Percentiles rank a stretch among this genome's conserved stretches.
Evolutionary conservation across 1,284 basidiomycete species (phyloP).

Genomic region (Fomitopsis betulina): DNA sequence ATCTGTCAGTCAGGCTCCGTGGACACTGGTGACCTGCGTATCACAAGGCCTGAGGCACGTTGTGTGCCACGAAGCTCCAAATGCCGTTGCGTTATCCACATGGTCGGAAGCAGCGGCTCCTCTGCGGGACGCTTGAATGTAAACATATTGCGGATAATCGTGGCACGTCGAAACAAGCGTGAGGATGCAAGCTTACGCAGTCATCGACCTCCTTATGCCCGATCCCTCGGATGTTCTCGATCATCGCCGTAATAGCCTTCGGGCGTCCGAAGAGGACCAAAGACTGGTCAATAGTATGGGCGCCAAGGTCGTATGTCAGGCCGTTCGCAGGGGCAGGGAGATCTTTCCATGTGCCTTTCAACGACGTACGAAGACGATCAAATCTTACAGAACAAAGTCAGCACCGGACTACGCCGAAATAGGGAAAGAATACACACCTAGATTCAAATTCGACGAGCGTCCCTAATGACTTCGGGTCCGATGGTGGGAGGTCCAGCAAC

Average conservation of each 20-base stretch:
- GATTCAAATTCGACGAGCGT: constrained; percentile 73
- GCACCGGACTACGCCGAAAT: neutral
- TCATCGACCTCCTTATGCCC: constrained; percentile 67
- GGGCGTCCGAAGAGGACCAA: constrained; percentile 78
- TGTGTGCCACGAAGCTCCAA: neutral
- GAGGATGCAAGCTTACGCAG: constrained; percentile 37
- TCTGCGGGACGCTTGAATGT: neutral
- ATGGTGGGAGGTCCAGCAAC: constrained; percentile 52
- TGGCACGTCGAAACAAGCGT: neutral
- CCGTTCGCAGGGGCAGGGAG: constrained; percentile 48
- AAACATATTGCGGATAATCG: neutral
- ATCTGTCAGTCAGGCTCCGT: neutral
- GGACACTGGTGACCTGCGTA: neutral
- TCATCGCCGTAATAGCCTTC: constrained; percentile 60
- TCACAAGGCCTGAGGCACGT: neutral
- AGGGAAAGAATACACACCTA: constrained; percentile 39
- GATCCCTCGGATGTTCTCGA: constrained; percentile 63
- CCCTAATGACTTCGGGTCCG: constrained; percentile 53
- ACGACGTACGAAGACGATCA: constrained; percentile 68
- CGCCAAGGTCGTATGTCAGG: constrained; percentile 59
- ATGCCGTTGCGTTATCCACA: neutral
- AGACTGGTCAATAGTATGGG: constrained; percentile 76
- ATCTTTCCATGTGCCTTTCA: constrained; percentile 75
- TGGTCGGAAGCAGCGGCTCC: neutral
- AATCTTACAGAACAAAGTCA: constrained; percentile 38